Conservation (phyloP, 305 asterid species). For the Plantago coronopus region DNA sequence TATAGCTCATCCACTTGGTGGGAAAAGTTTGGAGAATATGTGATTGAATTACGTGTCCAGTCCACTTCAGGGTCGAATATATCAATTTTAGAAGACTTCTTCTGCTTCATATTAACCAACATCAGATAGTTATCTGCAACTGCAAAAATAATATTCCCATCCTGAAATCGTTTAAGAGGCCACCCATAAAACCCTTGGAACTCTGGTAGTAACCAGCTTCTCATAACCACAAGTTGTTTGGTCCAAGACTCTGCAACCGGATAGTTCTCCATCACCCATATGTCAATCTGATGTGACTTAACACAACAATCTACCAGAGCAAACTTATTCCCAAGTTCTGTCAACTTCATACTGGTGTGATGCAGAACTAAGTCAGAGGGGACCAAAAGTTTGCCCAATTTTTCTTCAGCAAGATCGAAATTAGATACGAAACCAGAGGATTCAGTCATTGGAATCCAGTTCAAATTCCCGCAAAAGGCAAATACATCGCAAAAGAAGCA, state of each 20-base stretch:
- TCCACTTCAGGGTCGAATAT: background rate
- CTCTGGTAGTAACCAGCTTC: background rate
- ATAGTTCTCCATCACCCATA: slow-evolving; percentile 3
- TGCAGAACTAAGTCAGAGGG: background rate
- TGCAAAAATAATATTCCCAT: background rate
- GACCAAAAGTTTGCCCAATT: background rate
- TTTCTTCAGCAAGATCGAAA: slow-evolving; percentile 4
- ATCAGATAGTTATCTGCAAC: background rate
- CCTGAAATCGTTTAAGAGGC: background rate
- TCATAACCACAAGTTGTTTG: background rate
- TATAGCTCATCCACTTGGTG: background rate
- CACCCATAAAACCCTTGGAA: background rate
- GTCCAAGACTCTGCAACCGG: background rate
- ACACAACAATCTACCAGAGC: background rate
- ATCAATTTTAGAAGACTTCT: background rate
- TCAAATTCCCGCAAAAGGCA: background rate
- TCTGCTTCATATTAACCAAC: background rate
- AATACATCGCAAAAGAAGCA: background rate
- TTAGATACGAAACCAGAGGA: background rate
- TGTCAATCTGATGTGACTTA: background rate
- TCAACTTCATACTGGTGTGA: background rate
- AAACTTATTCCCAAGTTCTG: background rate
- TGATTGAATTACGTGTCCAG: background rate
- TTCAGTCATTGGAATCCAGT: background rate
- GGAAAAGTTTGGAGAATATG: background rate